Percentiles rank a stretch among this genome's conserved stretches.
These are phyloP conservation scores for Hypoxylon rubiginosum DNA, from an alignment of 2,329 filamentous ascomycete species.

Conservation along the genomic window DNA sequence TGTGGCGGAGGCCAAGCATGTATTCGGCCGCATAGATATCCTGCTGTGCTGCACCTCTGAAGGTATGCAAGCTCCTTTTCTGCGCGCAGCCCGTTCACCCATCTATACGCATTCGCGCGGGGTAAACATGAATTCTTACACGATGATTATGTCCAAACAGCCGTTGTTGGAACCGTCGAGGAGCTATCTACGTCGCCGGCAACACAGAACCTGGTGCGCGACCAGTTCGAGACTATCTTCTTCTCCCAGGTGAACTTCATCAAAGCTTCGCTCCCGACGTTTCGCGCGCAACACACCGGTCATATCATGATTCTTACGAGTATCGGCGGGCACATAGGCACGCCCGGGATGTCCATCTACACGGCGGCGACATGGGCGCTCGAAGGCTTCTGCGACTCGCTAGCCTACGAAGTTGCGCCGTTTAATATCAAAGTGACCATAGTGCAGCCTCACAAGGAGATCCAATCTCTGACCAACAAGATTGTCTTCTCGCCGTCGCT, in stretches of 20 bases:
- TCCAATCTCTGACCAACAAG: conserved; percentile 86
- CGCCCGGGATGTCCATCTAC: conserved; percentile 90
- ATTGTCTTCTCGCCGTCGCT: conserved; percentile 87
- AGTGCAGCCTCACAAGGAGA: conserved; percentile 94
- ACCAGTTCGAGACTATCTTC: conserved; percentile 95
- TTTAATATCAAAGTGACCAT: conserved; percentile 98
- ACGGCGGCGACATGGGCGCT: conserved; percentile 94
- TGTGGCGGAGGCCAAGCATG: conserved; percentile 85
- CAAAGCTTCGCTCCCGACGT: conserved; percentile 84
- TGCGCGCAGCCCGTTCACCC: conserved; percentile 5
- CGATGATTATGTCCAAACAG: conserved; percentile 57
- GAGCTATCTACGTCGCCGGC: conserved; percentile 81
- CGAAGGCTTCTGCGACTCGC: conserved; percentile 94
- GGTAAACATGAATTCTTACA: conserved; percentile 36
- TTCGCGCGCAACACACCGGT: conserved; percentile 84
- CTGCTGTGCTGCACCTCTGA: conserved; percentile 90
- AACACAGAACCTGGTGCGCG: conserved; percentile 83
- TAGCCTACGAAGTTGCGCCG: conserved; percentile 95
- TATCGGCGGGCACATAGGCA: conserved; percentile 92
- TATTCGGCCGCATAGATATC: conserved; percentile 91
- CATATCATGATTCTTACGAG: conserved; percentile 93
- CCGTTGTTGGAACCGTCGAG: conserved; percentile 90
- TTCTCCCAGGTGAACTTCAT: conserved; percentile 97
- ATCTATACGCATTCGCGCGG: conserved; percentile 14
- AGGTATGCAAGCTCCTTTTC: conserved; percentile 62